These are phyloP conservation scores for Avena eriantha DNA, from an alignment of 176 grass and related monocot genomes.

Conservation along the genomic window DNA sequence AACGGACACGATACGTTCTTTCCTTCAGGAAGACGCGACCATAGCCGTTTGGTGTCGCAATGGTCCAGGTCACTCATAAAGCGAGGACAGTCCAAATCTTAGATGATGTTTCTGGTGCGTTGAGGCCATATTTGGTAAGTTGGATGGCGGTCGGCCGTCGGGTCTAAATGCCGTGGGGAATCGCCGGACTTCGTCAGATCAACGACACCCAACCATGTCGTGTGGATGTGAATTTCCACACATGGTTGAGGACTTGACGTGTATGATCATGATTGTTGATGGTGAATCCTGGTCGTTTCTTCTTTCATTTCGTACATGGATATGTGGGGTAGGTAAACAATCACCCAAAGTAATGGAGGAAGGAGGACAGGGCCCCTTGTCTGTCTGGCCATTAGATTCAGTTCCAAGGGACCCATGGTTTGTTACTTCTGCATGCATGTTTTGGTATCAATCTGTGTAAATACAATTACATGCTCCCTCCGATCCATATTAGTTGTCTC, in stretches of 20 bases:
- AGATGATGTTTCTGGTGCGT: not conserved
- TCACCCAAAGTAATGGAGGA: not conserved
- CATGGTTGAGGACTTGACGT: not conserved
- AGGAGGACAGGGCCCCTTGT: not conserved
- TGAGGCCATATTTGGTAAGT: not conserved
- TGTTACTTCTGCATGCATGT: too few relatives aligned
- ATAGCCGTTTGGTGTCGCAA: not conserved
- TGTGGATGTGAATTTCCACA: not conserved
- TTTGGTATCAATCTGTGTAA: not conserved
- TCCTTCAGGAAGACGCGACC: not conserved
- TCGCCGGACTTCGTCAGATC: not conserved
- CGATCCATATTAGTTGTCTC: too few relatives aligned
- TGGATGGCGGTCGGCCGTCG: not conserved
- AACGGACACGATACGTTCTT: not conserved
- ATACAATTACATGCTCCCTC: not conserved
- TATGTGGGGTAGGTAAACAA: not conserved
- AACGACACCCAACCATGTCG: not conserved
- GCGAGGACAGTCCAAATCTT: constrained; percentile 11
- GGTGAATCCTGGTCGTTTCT: not conserved
- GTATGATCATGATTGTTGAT: not conserved
- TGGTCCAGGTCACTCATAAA: not conserved
- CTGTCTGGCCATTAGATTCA: not conserved
- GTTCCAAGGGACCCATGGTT: not conserved
- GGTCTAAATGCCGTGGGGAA: constrained; percentile 3
- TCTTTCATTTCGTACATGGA: not conserved